Base-by-base conservation (phyloP, 345 rosid species). In the Heritiera fomes region DNA sequence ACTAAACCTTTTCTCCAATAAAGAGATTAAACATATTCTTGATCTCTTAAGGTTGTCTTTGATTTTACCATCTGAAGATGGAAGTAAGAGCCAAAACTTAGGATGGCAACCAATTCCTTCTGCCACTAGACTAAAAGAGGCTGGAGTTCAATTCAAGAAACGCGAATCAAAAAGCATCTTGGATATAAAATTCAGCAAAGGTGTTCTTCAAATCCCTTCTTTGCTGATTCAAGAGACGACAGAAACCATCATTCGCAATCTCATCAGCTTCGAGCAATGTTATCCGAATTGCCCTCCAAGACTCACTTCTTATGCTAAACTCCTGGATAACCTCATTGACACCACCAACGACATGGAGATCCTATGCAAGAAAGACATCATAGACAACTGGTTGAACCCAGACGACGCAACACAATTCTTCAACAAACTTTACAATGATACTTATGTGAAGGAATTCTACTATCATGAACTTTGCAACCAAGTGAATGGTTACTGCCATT, bases 191-290 rank as follows among this genome's bases (percentile, higher is more conserved):
- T 83, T 77, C 45, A 30, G 20, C 18, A 55, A 80, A 0, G 88
- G 86, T 32, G 70, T 43, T 2, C 62, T 86, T 32, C 64, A 78
- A 80, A 81, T 86, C 69, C 82, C 86, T 47, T 79, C 17, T 13
- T 15, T 86, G 71, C 30, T 53, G 12, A 69, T 84, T 53, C 82
- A 86, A 11, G 82, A 78, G 34, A 68, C 77, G 10, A 82, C 85
- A 4, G 86, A 81, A 43, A 41, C 82, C 1, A 65, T 80, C 60
- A 63, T 82, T 6, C 68, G 85, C 17, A 86, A 84, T 69, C 77
- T 86, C 45, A 80, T 84, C 2, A 85, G 81, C 9, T 86, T 60
- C 32, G 88, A 85, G 75, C 86, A 85, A 64, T 74, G 84, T 69
- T 73, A 5, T 1, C 76, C 49, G 2, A 53, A 41, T 56, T 73